Base-by-base conservation (phyloP, 176 grass and related monocot genomes). In the Oryza coarctata region DNA sequence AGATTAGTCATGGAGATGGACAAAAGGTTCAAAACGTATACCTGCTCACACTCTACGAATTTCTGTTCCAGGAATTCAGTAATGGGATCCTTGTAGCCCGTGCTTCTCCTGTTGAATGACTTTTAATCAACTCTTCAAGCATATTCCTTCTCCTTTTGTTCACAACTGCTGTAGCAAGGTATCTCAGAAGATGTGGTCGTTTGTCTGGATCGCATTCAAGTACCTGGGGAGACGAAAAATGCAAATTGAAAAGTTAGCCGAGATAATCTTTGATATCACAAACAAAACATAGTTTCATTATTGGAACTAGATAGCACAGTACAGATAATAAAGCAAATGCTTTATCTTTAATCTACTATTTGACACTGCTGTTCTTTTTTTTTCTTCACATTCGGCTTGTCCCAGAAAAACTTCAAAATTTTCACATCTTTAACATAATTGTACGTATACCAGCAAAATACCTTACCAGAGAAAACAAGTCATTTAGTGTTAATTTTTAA, bases 61-160 rank as follows among this genome's bases (percentile, higher is more conserved):
- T 94, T 98, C 78, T 76, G 41, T 74, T 98, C 92, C 4, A 93
- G 74, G 63, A 98, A 93, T 76, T 93, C 92, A 78, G 86, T 98
- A 75, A 94, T 84, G 17, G 92, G 95, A 83, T 98, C 92, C 65
- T 86, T 94, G 44, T 94, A 94, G 65, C 71, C 71, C 73, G 5
- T 98, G 75, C 63, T 91, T 92, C 76, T 98, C 95, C 27, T 93
- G 90, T 58, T 94, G 92, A 80, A 98, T 93, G 77, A 98, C 90
- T 85, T 85, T 93, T 93, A 64, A 94, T 92, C 61, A 98, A 75
- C 64, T 94, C 95, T 76, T 93, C 94, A 71, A 98, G 86, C 88
- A 93, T 89, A 78, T 98, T 98, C 74, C 95, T 93, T 85, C 95
- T 93, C 71, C 96, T 91, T 93, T 98, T 98, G 82, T 98, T 91